phyloP scores from a whole-genome alignment of 1,284 basidiomycete genomes.

The Trichosporon sp. region DNA sequence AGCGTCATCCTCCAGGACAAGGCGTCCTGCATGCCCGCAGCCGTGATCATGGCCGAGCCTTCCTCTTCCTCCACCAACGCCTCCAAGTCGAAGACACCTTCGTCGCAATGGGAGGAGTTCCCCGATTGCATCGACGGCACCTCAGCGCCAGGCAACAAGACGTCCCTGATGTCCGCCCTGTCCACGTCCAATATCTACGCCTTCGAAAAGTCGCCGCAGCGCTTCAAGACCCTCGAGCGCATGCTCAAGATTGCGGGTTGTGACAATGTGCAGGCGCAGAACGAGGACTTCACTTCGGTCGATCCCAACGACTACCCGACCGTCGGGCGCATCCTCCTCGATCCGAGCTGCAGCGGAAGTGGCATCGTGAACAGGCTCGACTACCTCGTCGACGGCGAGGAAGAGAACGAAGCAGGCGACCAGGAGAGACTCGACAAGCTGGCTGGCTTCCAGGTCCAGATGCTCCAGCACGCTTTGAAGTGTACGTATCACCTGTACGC shows the following conservation, averaged over 20 bases:
- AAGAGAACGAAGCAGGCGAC: constrained; percentile 30
- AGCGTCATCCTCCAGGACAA: constrained; percentile 91
- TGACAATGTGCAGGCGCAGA: constrained; percentile 71
- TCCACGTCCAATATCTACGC: constrained; percentile 86
- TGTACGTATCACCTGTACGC: constrained; percentile 62
- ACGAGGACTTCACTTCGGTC: constrained; percentile 74
- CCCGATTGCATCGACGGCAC: constrained; percentile 85
- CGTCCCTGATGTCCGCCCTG: constrained; percentile 85
- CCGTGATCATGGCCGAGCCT: constrained; percentile 63
- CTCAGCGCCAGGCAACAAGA: constrained; percentile 99
- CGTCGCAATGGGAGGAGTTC: constrained; percentile 41
- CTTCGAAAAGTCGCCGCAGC: constrained; percentile 77
- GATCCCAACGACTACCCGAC: constrained; percentile 67
- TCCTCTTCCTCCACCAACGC: background rate
- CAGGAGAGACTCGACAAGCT: constrained; percentile 74
- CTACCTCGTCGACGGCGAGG: constrained; percentile 68
- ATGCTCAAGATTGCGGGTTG: constrained; percentile 83
- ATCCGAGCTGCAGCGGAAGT: constrained; percentile 91
- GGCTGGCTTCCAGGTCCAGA: constrained; percentile 83
- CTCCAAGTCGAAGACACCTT: background rate
- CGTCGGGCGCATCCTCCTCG: constrained; percentile 83
- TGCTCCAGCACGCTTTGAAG: constrained; percentile 91
- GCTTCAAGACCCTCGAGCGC: constrained; percentile 75
- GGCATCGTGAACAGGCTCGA: constrained; percentile 89
- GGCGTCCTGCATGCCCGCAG: constrained; percentile 93